These are phyloP conservation scores for Amaranthus palmeri DNA, from an alignment of 148 eudicot species.

Conservation along the genomic window DNA sequence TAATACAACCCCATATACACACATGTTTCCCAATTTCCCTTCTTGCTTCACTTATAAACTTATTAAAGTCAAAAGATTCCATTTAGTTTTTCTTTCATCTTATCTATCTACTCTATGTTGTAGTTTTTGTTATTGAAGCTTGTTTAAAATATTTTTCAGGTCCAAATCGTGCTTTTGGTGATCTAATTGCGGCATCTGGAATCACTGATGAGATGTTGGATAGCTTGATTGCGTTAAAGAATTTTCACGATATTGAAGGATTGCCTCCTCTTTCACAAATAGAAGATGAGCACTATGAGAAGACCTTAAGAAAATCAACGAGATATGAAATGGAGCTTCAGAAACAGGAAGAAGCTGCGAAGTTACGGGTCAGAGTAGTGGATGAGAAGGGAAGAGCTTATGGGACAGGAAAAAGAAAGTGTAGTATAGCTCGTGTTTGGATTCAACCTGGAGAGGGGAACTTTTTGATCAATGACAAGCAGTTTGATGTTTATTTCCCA, in stretches of 20 bases:
- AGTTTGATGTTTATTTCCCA: conserved; percentile 90
- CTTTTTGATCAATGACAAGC: conserved; percentile 68
- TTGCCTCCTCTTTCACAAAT: conserved; percentile 75
- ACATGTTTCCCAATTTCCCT: not conserved
- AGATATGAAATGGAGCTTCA: conserved; percentile 76
- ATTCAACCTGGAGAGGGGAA: conserved; percentile 89
- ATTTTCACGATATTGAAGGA: conserved; percentile 65
- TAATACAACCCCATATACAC: not conserved
- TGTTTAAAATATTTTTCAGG: conserved; percentile 38
- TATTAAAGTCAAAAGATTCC: not conserved
- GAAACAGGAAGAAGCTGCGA: conserved; percentile 83
- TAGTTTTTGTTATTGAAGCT: conserved; percentile 4
- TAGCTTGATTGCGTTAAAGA: conserved; percentile 83
- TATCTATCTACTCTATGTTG: not conserved
- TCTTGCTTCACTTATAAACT: conserved; percentile 4
- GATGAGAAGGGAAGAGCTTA: conserved; percentile 93
- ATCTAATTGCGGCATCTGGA: conserved; percentile 85
- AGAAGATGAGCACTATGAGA: conserved; percentile 70
- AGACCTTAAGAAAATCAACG: conserved; percentile 51
- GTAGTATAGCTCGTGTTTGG: conserved; percentile 94
- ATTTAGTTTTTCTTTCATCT: not conserved
- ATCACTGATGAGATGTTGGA: conserved; percentile 90
- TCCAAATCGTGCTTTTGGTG: conserved; percentile 90
- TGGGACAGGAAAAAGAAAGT: conserved; percentile 91
- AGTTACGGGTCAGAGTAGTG: conserved; percentile 65